Evolutionary conservation across 106 monocot species (phyloP), one percentile per base, ranked within the genome.

Genomic region (Apostasia shenzhenica): DNA sequence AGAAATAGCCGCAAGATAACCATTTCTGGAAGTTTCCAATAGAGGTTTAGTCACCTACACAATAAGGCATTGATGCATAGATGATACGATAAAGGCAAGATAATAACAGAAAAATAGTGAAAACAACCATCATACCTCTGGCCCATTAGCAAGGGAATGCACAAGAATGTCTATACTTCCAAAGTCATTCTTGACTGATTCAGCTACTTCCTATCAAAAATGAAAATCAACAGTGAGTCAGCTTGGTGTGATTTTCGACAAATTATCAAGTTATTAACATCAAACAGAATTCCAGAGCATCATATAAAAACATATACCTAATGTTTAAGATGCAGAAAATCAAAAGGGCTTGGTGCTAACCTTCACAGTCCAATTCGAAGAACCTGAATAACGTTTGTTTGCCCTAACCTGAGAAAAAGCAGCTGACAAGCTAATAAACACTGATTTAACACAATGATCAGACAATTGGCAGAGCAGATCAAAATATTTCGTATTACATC

Each of bases 121-220:
- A 40, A 50, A 38, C 39, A 9, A 8, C 60, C 41, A 53, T 5
- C 40, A 10, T 68, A 89, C 92, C 83, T 92, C 97, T 13, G 89
- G 92, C 63, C 92, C 92, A 83, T 92, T 97, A 55, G 97, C 97
- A 81, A 95, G 92, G 67, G 95, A 95, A 73, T 95, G 95, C 60
- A 95, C 86, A 70, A 95, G 92, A 57, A 95, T 95, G 81, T 95
- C 95, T 67, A 95, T 95, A 67, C 82, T 92, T 62, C 89, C 92
- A 83, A 85, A 92, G 68, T 97, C 97, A 69, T 81, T 87, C 77
- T 92, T 89, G 7, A 97, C 87, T 56, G 68, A 75, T 65, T 97
- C 97, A 71, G 83, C 97, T 40, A 75, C 89, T 92, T 97, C 97
- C 97, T 97, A 51, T 45, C 48, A n/a, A 8, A 1, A 54, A 54